Evolutionary conservation across 1,284 basidiomycete genomes (phyloP).

Genomic region (Fomitopsis betulina): DNA sequence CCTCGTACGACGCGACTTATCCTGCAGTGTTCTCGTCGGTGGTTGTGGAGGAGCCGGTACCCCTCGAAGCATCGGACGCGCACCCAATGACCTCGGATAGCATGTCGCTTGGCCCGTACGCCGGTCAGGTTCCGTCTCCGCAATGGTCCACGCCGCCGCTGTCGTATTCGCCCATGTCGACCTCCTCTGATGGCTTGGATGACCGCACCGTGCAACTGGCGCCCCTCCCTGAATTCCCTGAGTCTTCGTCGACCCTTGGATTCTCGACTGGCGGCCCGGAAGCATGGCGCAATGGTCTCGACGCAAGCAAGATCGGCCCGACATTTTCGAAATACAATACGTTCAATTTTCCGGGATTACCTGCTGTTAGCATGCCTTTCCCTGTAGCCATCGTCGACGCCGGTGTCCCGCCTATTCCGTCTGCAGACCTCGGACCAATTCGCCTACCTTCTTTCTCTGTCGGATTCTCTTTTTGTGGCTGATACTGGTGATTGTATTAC

Average conservation of each 20-base stretch:
- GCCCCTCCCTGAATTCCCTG: conserved; percentile 22
- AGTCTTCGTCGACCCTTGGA: conserved; percentile 14
- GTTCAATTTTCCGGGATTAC: not conserved
- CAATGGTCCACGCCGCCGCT: conserved; percentile 24
- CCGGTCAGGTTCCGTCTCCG: conserved; percentile 19
- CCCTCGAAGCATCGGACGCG: not conserved
- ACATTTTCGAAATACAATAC: not conserved
- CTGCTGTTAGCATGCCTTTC: not conserved
- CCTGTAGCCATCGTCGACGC: not conserved
- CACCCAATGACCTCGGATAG: not conserved
- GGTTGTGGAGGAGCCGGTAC: not conserved
- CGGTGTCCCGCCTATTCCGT: not conserved
- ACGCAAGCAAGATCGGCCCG: not conserved
- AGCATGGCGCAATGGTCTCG: conserved; percentile 5
- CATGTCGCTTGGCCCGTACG: conserved; percentile 3
- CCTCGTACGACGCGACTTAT: conserved; percentile 1
- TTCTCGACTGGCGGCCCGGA: conserved; percentile 6
- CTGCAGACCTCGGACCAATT: not conserved
- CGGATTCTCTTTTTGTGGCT: conserved; percentile 11
- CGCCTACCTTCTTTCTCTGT: conserved; percentile 12
- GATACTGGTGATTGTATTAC: conserved; percentile 10
- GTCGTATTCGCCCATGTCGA: conserved; percentile 27
- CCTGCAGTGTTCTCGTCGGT: not conserved
- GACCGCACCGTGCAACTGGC: conserved; percentile 30
- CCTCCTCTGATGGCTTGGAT: conserved; percentile 26